Evolutionary conservation across 805 yeast species (phyloP).

Genomic region (Ogataea naganishii): DNA sequence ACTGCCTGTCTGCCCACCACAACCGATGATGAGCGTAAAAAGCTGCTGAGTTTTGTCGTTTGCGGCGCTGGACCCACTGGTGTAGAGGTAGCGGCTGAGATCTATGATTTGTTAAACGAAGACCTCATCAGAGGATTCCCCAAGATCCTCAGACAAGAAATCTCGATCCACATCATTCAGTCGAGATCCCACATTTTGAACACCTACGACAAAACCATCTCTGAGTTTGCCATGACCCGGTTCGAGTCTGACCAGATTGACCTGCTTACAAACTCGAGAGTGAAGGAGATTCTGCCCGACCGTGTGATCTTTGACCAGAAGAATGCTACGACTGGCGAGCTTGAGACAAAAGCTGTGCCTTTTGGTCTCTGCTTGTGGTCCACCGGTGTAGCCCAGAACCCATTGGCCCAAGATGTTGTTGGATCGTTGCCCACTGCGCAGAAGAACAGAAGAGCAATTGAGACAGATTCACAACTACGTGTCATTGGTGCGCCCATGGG

Average conservation of each 20-base stretch:
- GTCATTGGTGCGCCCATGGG: slow-evolving; percentile 62
- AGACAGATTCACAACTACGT: slow-evolving; percentile 65
- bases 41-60: slow-evolving; percentile 51
- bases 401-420: slow-evolving; percentile 49
- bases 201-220: slow-evolving; percentile 58
- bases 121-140: slow-evolving; percentile 53
- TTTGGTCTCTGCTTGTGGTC: slow-evolving; percentile 70
- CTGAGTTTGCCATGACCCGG: slow-evolving; percentile 56
- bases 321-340: slow-evolving; percentile 29
- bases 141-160: slow-evolving; percentile 48
- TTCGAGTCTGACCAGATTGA: slow-evolving; percentile 57
- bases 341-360: slow-evolving; percentile 40
- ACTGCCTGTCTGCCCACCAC: slow-evolving; percentile 60
- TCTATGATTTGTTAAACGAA: slow-evolving; percentile 57
- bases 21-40: slow-evolving; percentile 52
- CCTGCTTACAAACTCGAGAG: slow-evolving; percentile 56
- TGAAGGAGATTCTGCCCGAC: slow-evolving; percentile 45
- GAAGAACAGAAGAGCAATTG: slow-evolving; percentile 60
- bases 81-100: slow-evolving; percentile 67
- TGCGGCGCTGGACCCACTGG: slow-evolving; percentile 79
- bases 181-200: slow-evolving; percentile 60
- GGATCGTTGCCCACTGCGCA: slow-evolving; percentile 38
- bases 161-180: slow-evolving; percentile 62
- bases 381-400: slow-evolving; percentile 64
- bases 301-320: slow-evolving; percentile 50